Percentiles rank a stretch among this genome's conserved stretches.
Evolutionary conservation across 208 protist species (phyloP).

Genomic region (Leishmania braziliensis): DNA sequence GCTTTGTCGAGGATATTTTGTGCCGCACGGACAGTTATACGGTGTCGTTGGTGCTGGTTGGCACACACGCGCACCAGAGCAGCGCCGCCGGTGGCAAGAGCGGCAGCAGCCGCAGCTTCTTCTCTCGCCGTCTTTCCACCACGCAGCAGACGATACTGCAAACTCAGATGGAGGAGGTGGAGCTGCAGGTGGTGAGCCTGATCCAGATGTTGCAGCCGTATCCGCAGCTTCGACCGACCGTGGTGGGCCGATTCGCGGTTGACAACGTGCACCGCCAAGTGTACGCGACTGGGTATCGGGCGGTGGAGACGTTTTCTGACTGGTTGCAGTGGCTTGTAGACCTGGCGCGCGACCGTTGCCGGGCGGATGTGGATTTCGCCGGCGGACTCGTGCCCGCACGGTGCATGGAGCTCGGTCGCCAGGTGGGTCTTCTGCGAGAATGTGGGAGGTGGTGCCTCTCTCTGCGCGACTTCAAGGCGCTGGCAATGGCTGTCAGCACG

Average conservation of each 20-base stretch:
- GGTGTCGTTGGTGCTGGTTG: constrained; percentile 45
- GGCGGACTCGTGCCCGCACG: constrained; percentile 63
- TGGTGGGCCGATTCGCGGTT: constrained; percentile 71
- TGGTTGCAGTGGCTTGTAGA: constrained; percentile 71
- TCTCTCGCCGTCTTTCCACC: constrained; percentile 7
- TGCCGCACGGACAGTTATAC: constrained; percentile 58
- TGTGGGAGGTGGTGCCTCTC: constrained; percentile 63
- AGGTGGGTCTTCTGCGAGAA: constrained; percentile 34
- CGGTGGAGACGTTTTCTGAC: constrained; percentile 61
- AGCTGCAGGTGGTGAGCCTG: constrained; percentile 66
- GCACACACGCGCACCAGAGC: constrained; percentile 38
- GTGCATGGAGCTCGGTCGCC: constrained; percentile 38
- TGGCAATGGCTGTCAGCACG: constrained; percentile 47
- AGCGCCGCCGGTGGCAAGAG: constrained; percentile 8
- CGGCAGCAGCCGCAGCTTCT: background rate
- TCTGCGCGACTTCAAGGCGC: constrained; percentile 57
- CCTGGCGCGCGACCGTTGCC: constrained; percentile 54
- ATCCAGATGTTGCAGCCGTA: constrained; percentile 70
- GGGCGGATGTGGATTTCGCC: constrained; percentile 70
- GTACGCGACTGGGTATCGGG: constrained; percentile 39
- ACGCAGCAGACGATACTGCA: constrained; percentile 30
- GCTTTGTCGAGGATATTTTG: constrained; percentile 71
- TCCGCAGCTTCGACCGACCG: constrained; percentile 57
- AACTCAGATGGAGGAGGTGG: constrained; percentile 48
- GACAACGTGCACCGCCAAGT: constrained; percentile 66